Percentiles rank a stretch among this genome's conserved stretches.
Conservation (phyloP, 1,284 basidiomycete genomes). For the Leccinum fuscescens region DNA sequence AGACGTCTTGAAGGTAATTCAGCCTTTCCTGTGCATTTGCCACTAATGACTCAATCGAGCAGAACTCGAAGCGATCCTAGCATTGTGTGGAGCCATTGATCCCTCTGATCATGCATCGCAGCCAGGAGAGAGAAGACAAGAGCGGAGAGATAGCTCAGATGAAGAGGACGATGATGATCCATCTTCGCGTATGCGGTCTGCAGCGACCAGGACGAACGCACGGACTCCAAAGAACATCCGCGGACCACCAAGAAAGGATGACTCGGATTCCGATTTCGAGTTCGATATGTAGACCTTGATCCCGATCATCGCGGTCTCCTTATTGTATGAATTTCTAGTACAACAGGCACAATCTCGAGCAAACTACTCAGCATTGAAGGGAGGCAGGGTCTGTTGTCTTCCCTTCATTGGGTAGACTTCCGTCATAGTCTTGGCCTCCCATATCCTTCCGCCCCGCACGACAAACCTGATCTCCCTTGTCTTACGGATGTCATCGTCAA, state of each 20-base stretch:
- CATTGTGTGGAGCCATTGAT: constrained; percentile 60
- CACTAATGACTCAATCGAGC: constrained; percentile 6
- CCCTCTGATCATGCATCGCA: constrained; percentile 42
- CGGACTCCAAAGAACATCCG: constrained; percentile 57
- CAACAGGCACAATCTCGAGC: not conserved
- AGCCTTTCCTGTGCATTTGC: not conserved
- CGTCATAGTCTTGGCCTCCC: constrained; percentile 62
- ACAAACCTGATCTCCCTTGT: constrained; percentile 54
- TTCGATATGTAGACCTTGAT: constrained; percentile 24
- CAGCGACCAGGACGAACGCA: constrained; percentile 55
- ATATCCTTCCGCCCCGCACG: constrained; percentile 61
- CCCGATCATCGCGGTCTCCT: not conserved
- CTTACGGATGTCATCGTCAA: constrained; percentile 48
- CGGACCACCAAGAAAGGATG: constrained; percentile 45
- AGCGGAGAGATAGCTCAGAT: constrained; percentile 37
- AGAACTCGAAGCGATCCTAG: constrained; percentile 72
- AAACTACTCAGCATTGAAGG: constrained; percentile 56
- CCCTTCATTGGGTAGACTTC: constrained; percentile 69
- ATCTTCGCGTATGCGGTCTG: constrained; percentile 52
- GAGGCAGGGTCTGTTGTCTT: constrained; percentile 50
- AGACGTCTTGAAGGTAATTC: constrained; percentile 74
- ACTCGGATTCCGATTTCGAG: constrained; percentile 57
- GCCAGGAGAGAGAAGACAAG: constrained; percentile 24
- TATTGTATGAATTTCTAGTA: not conserved
- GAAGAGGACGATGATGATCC: constrained; percentile 45